phyloP scores from a whole-genome alignment of 1,284 basidiomycete genomes.

The Malassezia sp. region DNA sequence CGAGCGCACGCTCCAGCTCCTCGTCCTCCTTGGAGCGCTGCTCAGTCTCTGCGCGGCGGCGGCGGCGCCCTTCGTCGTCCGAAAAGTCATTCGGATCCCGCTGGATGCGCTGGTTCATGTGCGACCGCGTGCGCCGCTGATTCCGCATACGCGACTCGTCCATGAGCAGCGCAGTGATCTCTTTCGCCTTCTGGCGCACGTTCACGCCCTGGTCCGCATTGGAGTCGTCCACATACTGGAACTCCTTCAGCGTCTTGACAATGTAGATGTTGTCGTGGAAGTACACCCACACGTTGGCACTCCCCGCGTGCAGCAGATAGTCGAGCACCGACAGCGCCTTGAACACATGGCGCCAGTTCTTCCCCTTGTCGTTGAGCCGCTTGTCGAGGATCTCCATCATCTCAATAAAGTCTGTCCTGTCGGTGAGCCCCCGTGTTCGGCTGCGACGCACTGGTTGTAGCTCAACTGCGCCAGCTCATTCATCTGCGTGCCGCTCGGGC shows the following conservation, averaged over 20 bases:
- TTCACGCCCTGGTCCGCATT: conserved; percentile 96
- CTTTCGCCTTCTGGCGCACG: conserved; percentile 94
- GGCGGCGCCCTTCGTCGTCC: conserved; percentile 67
- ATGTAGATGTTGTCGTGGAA: conserved; percentile 93
- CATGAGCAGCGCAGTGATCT: conserved; percentile 88
- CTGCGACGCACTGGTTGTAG: conserved; percentile 92
- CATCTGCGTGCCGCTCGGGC: conserved; percentile 88
- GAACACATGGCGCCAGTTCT: conserved; percentile 99
- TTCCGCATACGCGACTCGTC: conserved; percentile 76
- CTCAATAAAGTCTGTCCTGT: conserved; percentile 90
- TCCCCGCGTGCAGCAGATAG: conserved; percentile 89
- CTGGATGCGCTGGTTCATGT: conserved; percentile 85
- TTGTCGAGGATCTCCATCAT: conserved; percentile 99
- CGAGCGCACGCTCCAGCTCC: conserved; percentile 52
- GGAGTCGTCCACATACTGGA: conserved; percentile 89
- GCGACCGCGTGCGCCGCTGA: conserved; percentile 70
- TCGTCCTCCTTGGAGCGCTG: conserved; percentile 49
- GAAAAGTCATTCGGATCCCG: conserved; percentile 49
- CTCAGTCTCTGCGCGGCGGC: conserved; percentile 63
- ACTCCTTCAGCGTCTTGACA: conserved; percentile 97
- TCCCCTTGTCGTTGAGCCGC: conserved; percentile 95
- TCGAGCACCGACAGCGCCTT: conserved; percentile 95
- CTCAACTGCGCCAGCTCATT: conserved; percentile 96
- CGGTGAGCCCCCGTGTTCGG: conserved; percentile 3
- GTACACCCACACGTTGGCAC: conserved; percentile 96